Percentiles rank a stretch among this genome's conserved stretches.
Conservation (phyloP, 2,329 filamentous ascomycete genomes). For the Fusarium sp. region DNA sequence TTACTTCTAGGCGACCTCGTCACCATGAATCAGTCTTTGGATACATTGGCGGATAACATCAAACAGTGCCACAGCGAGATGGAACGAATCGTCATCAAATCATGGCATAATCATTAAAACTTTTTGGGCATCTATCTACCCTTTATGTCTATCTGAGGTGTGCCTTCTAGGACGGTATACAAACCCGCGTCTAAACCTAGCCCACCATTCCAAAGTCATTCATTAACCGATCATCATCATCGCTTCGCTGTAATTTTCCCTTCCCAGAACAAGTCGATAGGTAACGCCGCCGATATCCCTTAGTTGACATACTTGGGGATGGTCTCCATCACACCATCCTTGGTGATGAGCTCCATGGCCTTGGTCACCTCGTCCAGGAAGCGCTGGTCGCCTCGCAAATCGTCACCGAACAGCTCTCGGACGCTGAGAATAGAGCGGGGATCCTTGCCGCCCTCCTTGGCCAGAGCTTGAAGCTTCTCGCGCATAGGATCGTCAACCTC, state of each 20-base stretch:
- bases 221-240: constrained; percentile 16
- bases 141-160: constrained; percentile 22
- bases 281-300: background rate
- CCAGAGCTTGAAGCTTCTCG: constrained; percentile 57
- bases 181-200: background rate
- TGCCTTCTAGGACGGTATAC: background rate
- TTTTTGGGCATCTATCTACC: constrained; percentile 14
- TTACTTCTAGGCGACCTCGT: background rate
- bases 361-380: constrained; percentile 57
- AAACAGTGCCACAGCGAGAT: background rate
- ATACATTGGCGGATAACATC: too few relatives aligned
- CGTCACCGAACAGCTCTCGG: constrained; percentile 60
- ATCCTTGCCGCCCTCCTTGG: constrained; percentile 53
- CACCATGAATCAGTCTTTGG: too few relatives aligned
- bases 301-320: constrained; percentile 57
- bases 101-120: constrained; percentile 30
- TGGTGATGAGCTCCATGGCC: constrained; percentile 57
- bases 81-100: constrained; percentile 4
- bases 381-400: constrained; percentile 57
- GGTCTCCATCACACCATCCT: constrained; percentile 59
- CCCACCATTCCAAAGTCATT: constrained; percentile 14
- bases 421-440: constrained; percentile 56
- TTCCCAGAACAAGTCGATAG: background rate
- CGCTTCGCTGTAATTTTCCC: constrained; percentile 17
- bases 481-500: constrained; percentile 59